Percentiles rank a stretch among this genome's conserved stretches.
Conservation (phyloP, 1,284 basidiomycete species). For the Mycocalia duriaeana region DNA sequence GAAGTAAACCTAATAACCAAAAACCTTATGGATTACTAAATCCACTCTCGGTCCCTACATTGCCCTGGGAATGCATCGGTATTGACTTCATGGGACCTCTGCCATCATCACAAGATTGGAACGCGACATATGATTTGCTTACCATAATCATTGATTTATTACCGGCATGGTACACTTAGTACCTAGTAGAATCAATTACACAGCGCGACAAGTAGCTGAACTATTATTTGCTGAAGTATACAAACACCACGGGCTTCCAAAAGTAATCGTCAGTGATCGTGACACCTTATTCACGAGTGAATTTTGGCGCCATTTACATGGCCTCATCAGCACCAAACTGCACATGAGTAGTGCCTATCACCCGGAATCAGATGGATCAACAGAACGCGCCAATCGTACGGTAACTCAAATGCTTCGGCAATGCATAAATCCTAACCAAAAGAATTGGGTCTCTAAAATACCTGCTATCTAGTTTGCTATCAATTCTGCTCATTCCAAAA, state of each 20-base stretch:
- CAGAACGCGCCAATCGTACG: constrained; percentile 34
- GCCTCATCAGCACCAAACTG: constrained; percentile 12
- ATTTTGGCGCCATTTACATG: background rate
- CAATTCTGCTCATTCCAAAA: constrained; percentile 18
- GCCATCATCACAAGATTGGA: constrained; percentile 16
- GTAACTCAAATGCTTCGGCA: constrained; percentile 34
- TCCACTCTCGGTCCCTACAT: constrained; percentile 22
- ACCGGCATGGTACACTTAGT: constrained; percentile 28
- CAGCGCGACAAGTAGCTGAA: constrained; percentile 32
- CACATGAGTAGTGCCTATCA: constrained; percentile 38
- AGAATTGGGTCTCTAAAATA: constrained; percentile 31
- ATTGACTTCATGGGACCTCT: constrained; percentile 42
- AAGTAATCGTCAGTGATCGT: background rate
- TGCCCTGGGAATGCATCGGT: constrained; percentile 33
- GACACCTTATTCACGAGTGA: background rate
- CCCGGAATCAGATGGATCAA: constrained; percentile 38
- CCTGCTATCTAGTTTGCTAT: constrained; percentile 35
- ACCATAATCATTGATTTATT: background rate
- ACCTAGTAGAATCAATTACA: constrained; percentile 20
- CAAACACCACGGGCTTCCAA: background rate
- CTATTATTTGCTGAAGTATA: constrained; percentile 10
- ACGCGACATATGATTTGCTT: background rate
- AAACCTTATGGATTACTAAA: constrained; percentile 28
- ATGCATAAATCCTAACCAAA: constrained; percentile 26
- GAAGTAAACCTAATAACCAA: constrained; percentile 25